Base-by-base conservation (phyloP, 352 stramenopile species). In the Pythium scleroteichum region DNA sequence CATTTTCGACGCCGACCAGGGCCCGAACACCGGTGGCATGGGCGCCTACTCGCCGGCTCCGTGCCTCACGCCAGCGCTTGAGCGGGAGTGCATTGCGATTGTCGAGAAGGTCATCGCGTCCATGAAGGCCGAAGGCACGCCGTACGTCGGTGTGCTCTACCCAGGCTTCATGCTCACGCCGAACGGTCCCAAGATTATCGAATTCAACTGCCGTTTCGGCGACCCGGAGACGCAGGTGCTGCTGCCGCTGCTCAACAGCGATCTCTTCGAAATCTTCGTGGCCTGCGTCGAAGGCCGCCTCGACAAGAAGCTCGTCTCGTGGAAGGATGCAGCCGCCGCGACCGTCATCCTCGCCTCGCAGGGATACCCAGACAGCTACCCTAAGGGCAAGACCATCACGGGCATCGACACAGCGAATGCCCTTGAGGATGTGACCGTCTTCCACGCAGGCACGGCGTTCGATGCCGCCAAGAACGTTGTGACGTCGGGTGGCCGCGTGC, bases 141-240 rank as follows among this genome's bases (percentile, higher is more conserved):
- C 97, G n/a, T 99, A 99, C 76, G 89, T 99, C 20, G 98, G 98
- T 46, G 89, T 99, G 22, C 81, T 99, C 26, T 99, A 99, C 79
- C 95, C 95, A 33, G 98, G 98, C 49, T 99, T 99, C 78, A 99
- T 99, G 96, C 69, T 97, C 13, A 97, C 85, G 29, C 78, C 76
- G 3, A 82, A 52, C 1, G 88, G 87, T 16, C 96, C 97, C 4
- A 97, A 98, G 68, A 95, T 99, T 26, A 87, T 99, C 17, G 98
- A 99, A 88, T 99, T 98, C 75, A 99, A 99, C 79, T 99, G 97
- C 69, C 93, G 98, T 55, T 99, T 99, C 64, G 98, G 98, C 58
- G 98, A 99, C 75, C 98, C 98, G 13, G 98, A 99, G 82, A 99
- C 97, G 1, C 95, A 99, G 61, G 97, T 99, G 27, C 68, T 99